Evolutionary conservation across 2,329 filamentous ascomycete genomes (phyloP).

Genomic region (Clarireedia sp.): DNA sequence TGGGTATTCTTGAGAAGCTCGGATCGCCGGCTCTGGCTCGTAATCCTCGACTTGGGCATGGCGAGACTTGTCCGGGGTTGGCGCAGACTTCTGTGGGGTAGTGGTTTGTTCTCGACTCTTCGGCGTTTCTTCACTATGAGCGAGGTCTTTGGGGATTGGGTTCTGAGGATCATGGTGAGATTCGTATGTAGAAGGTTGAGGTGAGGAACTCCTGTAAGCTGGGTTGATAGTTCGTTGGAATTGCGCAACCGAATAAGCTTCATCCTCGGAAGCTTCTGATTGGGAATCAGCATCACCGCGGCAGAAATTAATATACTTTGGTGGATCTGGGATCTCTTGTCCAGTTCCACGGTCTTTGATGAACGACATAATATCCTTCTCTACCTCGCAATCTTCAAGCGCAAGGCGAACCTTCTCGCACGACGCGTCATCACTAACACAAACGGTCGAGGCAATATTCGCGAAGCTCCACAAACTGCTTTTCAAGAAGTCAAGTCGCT

Average conservation of each 20-base stretch:
- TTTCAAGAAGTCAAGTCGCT: constrained; percentile 93
- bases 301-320: constrained; percentile 98
- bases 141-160: constrained; percentile 61
- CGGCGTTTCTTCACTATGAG: constrained; percentile 41
- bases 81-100: constrained; percentile 41
- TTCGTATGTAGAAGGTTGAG: constrained; percentile 86
- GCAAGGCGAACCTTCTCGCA: constrained; percentile 95
- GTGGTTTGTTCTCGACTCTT: constrained; percentile 39
- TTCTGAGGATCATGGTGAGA: constrained; percentile 85
- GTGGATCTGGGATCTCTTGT: constrained; percentile 93
- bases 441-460: constrained; percentile 94
- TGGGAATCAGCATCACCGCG: constrained; percentile 78
- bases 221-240: constrained; percentile 95
- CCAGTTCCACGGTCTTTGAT: constrained; percentile 86
- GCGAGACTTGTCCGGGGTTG: constrained; percentile 10
- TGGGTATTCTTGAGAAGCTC: constrained; percentile 2
- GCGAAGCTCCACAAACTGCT: constrained; percentile 97
- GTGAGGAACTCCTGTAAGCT: constrained; percentile 89
- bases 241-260: constrained; percentile 87
- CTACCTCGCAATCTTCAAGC: constrained; percentile 90
- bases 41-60: constrained; percentile 20
- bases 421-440: constrained; percentile 91
- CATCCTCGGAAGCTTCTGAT: constrained; percentile 79
- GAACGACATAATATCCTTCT: constrained; percentile 85
- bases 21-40: constrained; percentile 27